A percentile compares a stretch with the other conserved stretches of the same genome.
Evolutionary conservation across 257 asterid species (phyloP).

Genomic region (Gardenia jasminoides): DNA sequence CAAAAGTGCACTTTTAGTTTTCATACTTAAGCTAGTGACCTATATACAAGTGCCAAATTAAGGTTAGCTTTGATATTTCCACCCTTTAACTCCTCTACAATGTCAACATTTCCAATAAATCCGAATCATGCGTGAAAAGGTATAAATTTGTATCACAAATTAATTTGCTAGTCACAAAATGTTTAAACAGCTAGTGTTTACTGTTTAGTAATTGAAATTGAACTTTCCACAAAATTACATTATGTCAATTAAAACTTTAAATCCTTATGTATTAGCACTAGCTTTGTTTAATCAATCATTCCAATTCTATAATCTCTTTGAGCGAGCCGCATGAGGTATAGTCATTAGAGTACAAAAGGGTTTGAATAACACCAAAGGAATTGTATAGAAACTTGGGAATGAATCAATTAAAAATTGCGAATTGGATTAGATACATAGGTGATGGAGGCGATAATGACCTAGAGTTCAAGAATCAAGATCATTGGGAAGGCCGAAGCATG

Average conservation of each 20-base stretch:
- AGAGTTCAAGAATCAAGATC: neutral
- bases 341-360: neutral
- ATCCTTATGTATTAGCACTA: no score
- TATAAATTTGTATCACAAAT: neutral
- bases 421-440: neutral
- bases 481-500: neutral
- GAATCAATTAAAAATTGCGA: neutral
- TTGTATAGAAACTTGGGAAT: conserved; percentile 27
- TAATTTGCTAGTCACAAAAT: neutral
- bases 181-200: neutral
- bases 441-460: neutral
- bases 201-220: neutral
- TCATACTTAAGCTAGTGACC: neutral
- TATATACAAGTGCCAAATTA: neutral
- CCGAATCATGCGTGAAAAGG: neutral
- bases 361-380: conserved; percentile 13
- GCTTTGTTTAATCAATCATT: neutral
- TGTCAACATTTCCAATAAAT: neutral
- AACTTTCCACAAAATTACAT: neutral
- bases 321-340: no score
- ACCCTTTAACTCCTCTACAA: neutral
- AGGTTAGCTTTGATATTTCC: neutral
- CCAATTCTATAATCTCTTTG: neutral
- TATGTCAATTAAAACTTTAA: neutral
- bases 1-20: neutral